Evolutionary conservation across 192 early-diverging fungal species (phyloP).

Genomic region (Dispira simplex): DNA sequence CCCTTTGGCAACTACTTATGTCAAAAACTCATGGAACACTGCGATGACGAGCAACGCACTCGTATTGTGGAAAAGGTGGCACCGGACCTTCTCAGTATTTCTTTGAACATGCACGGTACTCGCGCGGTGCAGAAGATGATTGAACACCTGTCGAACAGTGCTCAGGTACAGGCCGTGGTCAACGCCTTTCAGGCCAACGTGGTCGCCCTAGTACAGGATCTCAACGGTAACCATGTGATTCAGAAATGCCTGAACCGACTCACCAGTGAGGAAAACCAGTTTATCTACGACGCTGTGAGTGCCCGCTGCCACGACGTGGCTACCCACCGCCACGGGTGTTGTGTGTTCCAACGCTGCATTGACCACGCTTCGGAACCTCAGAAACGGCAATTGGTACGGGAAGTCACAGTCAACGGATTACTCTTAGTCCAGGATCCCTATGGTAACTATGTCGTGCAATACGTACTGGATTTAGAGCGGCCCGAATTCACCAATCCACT

Average conservation of each 20-base stretch:
- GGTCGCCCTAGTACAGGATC: slow-evolving; percentile 73
- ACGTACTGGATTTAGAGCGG: slow-evolving; percentile 67
- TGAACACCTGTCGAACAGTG: slow-evolving; percentile 46
- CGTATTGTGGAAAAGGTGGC: slow-evolving; percentile 57
- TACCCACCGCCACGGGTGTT: slow-evolving; percentile 85
- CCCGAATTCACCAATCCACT: slow-evolving; percentile 48
- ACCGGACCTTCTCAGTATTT: slow-evolving; percentile 60
- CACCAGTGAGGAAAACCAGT: slow-evolving; percentile 64
- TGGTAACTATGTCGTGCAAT: slow-evolving; percentile 90
- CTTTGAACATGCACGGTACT: slow-evolving; percentile 84
- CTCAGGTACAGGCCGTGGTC: slow-evolving; percentile 48
- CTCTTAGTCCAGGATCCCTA: slow-evolving; percentile 76
- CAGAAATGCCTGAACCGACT: slow-evolving; percentile 78
- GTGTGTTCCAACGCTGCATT: slow-evolving; percentile 81
- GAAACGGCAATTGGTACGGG: slow-evolving; percentile 58
- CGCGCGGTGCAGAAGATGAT: slow-evolving; percentile 88
- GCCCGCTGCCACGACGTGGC: slow-evolving; percentile 64
- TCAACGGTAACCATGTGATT: slow-evolving; percentile 87
- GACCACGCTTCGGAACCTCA: slow-evolving; percentile 60
- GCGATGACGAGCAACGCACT: slow-evolving; percentile 56
- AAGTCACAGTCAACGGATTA: slow-evolving; percentile 56
- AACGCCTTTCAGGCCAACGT: slow-evolving; percentile 49
- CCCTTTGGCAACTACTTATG: slow-evolving; percentile 89
- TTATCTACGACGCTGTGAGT: slow-evolving; percentile 73
- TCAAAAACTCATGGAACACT: slow-evolving; percentile 76